phyloP scores from a whole-genome alignment of 345 rosid genomes.

The Eucalyptus cloeziana region DNA sequence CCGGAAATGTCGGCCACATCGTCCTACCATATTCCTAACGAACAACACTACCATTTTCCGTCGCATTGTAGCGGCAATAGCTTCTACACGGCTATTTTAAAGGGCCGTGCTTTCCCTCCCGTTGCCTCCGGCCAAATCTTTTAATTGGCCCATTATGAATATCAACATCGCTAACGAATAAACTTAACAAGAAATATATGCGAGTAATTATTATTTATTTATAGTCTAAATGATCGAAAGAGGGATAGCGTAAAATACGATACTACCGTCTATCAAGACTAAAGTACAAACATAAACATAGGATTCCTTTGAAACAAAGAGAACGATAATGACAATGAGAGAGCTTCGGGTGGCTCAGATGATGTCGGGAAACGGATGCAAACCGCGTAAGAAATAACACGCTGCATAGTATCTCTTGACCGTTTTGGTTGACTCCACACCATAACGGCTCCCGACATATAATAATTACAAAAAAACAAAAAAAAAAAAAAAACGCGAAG shows the following conservation, averaged over 20 bases:
- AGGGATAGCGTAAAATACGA: neutral
- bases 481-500: too few relatives aligned
- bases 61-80: neutral
- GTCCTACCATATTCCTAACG: neutral
- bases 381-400: neutral
- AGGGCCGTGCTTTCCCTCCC: neutral
- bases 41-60: neutral
- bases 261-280: neutral
- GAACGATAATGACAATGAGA: neutral
- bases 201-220: too few relatives aligned
- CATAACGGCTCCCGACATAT: too few relatives aligned
- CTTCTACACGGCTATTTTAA: neutral
- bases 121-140: neutral
- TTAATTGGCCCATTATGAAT: neutral
- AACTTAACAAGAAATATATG: neutral
- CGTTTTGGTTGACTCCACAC: too few relatives aligned
- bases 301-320: neutral
- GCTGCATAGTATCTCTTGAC: accelerated
- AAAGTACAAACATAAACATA: too few relatives aligned
- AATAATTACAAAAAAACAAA: too few relatives aligned
- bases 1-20: neutral
- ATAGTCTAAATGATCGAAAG: too few relatives aligned
- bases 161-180: neutral
- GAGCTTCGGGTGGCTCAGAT: neutral
- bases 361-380: neutral